Conservation (phyloP, 169 alveolate genomes). For the Plasmodium falciparum region DNA sequence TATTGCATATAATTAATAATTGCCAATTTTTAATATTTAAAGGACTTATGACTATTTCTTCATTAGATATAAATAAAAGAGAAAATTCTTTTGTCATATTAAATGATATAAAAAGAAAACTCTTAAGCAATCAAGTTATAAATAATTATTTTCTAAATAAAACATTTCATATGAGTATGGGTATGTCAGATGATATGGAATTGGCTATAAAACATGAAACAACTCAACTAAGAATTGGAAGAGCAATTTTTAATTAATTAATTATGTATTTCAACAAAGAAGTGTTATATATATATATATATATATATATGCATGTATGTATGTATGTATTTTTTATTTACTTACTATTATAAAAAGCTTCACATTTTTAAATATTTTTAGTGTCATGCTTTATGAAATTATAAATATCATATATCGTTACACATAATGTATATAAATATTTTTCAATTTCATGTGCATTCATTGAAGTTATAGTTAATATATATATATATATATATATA, state of each 20-base stretch:
- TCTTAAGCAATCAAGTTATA: slow-evolving; percentile 79
- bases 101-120: slow-evolving; percentile 80
- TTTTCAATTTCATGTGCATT: no score
- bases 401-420: no score
- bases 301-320: no score
- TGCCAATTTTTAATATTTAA: slow-evolving; percentile 87
- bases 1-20: slow-evolving; percentile 83
- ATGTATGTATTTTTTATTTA: no score
- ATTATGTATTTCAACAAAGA: background rate
- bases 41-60: slow-evolving; percentile 97
- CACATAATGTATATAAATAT: no score
- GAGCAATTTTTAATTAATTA: slow-evolving; percentile 87
- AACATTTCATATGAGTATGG: slow-evolving; percentile 92
- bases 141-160: slow-evolving; percentile 68
- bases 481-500: no score
- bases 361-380: no score
- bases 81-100: slow-evolving; percentile 81
- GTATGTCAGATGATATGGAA: slow-evolving; percentile 94
- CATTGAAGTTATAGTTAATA: no score
- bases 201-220: slow-evolving; percentile 92
- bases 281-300: no score
- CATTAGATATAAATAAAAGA: slow-evolving; percentile 60
- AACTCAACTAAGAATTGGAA: slow-evolving; percentile 94
- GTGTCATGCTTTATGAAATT: no score
- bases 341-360: no score